Evolutionary conservation across 495 filamentous ascomycete species (phyloP).

Genomic region (Penicillium crystallinum): DNA sequence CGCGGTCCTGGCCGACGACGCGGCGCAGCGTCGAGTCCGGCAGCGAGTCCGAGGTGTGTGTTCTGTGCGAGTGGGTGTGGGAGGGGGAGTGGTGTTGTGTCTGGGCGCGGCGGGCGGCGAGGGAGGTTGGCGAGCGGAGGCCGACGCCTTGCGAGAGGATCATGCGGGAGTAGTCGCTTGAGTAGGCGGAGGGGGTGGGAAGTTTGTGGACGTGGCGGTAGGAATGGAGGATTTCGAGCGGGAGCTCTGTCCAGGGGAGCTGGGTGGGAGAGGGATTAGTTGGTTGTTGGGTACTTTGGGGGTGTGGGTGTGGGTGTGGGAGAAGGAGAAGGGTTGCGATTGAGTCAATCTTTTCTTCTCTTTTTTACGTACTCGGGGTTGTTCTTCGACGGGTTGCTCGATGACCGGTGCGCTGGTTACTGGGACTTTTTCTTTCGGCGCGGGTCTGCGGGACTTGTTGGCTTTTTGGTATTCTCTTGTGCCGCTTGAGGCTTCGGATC

Average conservation of each 20-base stretch:
- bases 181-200: conserved; percentile 62
- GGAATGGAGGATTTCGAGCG: conserved; percentile 65
- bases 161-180: conserved; percentile 64
- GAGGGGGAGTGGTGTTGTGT: conserved; percentile 6
- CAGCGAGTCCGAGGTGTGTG: not conserved
- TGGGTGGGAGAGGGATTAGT: conserved; percentile 21
- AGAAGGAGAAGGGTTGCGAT: not conserved
- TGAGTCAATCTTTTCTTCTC: not conserved
- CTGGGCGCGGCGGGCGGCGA: conserved; percentile 38
- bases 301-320: not conserved
- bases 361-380: conserved; percentile 29
- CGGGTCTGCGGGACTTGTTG: conserved; percentile 29
- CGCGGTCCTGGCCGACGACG: conserved; percentile 49
- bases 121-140: conserved; percentile 42
- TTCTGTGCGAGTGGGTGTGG: conserved; percentile 9
- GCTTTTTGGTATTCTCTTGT: conserved; percentile 40
- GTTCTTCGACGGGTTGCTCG: conserved; percentile 23
- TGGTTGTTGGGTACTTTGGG: not conserved
- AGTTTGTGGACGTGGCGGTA: conserved; percentile 77
- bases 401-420: conserved; percentile 34
- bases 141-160: conserved; percentile 71
- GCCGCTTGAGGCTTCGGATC: conserved; percentile 50
- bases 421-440: conserved; percentile 24
- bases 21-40: conserved; percentile 23
- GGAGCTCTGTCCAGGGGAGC: conserved; percentile 74